Percentiles rank a stretch among this genome's conserved stretches.
phyloP scores from a whole-genome alignment of 106 monocot species.

The Dendrobium chrysotoxum region DNA sequence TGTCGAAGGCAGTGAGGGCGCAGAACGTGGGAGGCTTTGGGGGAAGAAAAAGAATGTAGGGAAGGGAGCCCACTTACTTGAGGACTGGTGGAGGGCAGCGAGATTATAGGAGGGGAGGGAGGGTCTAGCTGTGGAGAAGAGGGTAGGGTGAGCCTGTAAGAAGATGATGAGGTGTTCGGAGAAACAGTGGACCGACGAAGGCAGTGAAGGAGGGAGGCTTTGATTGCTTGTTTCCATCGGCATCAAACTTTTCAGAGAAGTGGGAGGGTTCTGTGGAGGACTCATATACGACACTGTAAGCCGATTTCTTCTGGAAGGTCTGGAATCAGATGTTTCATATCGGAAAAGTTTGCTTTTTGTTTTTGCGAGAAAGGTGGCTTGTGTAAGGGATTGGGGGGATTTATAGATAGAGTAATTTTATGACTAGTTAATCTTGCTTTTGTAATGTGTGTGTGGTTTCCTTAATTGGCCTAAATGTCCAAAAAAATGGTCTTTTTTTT shows the following conservation, averaged over 20 bases:
- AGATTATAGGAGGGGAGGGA: constrained; percentile 15
- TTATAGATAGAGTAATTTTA: neutral
- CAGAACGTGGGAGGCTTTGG: constrained; percentile 31
- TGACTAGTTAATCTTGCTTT: no score
- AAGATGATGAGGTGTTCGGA: constrained; percentile 23
- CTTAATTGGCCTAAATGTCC: no score
- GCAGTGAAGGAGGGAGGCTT: constrained; percentile 29
- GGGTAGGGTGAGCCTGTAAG: constrained; percentile 25
- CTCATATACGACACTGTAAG: constrained; percentile 43
- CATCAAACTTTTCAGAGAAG: constrained; percentile 16
- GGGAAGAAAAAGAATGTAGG: constrained; percentile 17
- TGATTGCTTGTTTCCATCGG: constrained; percentile 33
- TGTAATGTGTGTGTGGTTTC: no score
- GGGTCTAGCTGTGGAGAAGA: neutral
- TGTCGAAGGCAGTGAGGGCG: constrained; percentile 11
- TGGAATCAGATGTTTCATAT: constrained; percentile 28
- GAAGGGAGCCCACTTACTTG: constrained; percentile 19
- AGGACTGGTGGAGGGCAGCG: constrained; percentile 17
- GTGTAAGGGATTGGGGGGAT: neutral
- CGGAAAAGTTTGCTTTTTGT: neutral
- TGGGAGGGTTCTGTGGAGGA: constrained; percentile 11
- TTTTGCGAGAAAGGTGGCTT: neutral
- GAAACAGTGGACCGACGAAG: constrained; percentile 11
- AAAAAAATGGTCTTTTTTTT: no score
- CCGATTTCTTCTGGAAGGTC: constrained; percentile 61